Conservation (phyloP, 2,329 filamentous ascomycete genomes). For the Coniella vitis region DNA sequence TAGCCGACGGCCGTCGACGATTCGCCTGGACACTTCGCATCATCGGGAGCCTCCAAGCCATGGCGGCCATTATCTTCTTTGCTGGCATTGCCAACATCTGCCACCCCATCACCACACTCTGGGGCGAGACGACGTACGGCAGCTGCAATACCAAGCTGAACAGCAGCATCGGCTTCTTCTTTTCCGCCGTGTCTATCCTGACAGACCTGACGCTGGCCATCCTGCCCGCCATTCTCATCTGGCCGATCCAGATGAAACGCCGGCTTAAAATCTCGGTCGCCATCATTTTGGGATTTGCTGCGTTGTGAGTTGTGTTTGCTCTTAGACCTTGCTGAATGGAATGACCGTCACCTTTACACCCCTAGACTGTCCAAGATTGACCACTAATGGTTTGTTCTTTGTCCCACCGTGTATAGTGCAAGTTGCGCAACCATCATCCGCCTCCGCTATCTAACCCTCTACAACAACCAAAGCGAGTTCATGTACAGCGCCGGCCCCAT, state of each 20-base stretch:
- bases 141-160: constrained; percentile 24
- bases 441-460: constrained; percentile 35
- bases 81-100: constrained; percentile 25
- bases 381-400: neutral
- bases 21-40: constrained; percentile 23
- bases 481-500: constrained; percentile 34
- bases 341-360: too few relatives aligned
- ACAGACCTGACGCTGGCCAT: constrained; percentile 29
- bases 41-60: constrained; percentile 19
- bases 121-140: constrained; percentile 23
- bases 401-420: constrained; percentile 20
- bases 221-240: constrained; percentile 33
- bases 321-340: too few relatives aligned
- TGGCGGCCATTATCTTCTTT: constrained; percentile 24
- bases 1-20: constrained; percentile 23
- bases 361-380: neutral
- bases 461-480: constrained; percentile 32
- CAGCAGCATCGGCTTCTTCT: constrained; percentile 27
- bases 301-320: constrained; percentile 33
- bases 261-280: constrained; percentile 38
- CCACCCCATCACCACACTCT: constrained; percentile 25
- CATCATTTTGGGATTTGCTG: constrained; percentile 35
- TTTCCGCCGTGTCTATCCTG: constrained; percentile 29
- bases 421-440: constrained; percentile 33
- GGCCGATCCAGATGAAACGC: constrained; percentile 35